Evolutionary conservation across 2,329 filamentous ascomycete genomes (phyloP).

Genomic region (Aspergillus versicolor): DNA sequence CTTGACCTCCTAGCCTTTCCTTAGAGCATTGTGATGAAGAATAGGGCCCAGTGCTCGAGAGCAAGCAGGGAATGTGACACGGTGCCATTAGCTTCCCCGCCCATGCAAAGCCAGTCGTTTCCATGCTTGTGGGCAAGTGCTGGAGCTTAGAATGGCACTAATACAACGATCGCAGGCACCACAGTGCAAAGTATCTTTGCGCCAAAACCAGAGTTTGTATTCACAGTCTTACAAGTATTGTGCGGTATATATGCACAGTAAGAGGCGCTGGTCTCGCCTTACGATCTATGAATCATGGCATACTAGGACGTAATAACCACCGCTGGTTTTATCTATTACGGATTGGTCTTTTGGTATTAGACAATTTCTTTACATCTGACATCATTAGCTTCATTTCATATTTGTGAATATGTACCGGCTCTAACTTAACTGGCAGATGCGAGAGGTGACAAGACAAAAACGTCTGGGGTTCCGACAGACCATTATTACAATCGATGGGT

Average conservation of each 20-base stretch:
- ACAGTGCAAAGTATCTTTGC: background rate
- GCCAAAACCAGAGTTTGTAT: background rate
- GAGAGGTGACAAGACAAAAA: background rate
- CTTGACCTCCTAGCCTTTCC: background rate
- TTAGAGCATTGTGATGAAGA: background rate
- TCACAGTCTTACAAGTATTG: background rate
- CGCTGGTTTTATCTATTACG: background rate
- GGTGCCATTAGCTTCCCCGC: background rate
- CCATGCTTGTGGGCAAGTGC: background rate
- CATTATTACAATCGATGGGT: background rate
- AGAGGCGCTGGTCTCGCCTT: background rate
- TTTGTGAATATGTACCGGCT: background rate
- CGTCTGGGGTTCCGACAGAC: conserved; percentile 1
- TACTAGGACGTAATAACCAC: background rate
- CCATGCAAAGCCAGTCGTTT: conserved; percentile 2
- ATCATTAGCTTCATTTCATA: background rate
- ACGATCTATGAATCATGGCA: background rate
- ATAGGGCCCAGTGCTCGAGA: background rate
- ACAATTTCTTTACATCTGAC: background rate
- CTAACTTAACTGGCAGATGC: background rate
- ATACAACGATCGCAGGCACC: background rate
- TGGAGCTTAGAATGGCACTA: background rate
- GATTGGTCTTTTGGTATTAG: background rate
- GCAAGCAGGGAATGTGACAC: background rate
- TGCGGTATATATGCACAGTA: background rate